Conservation (phyloP, 164 flowering plant species). For the Santalum album region DNA sequence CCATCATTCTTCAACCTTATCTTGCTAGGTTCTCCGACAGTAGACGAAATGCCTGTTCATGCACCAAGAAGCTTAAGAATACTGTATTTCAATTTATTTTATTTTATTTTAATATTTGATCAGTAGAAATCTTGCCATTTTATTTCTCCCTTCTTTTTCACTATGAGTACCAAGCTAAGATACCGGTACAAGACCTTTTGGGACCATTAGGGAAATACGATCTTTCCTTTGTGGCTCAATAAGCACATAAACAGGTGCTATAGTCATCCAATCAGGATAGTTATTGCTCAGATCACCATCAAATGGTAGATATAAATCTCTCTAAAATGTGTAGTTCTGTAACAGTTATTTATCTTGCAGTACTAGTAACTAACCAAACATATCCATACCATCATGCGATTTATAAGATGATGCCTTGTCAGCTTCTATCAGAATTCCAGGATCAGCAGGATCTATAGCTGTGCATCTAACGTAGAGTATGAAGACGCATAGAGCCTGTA, state of each 20-base stretch:
- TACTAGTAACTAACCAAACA: conserved; percentile 34
- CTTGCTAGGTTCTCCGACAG: conserved; percentile 47
- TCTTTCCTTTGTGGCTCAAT: too few relatives aligned
- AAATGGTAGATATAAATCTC: background rate
- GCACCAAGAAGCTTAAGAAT: conserved; percentile 4
- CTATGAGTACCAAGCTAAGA: too few relatives aligned
- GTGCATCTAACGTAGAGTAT: conserved; percentile 84
- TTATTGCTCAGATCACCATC: background rate
- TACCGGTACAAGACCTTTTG: too few relatives aligned
- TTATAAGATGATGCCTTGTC: conserved; percentile 32
- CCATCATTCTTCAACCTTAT: conserved; percentile 28
- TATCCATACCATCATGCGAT: conserved; percentile 29
- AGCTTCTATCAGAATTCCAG: conserved; percentile 59
- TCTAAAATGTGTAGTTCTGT: background rate
- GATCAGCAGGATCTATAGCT: conserved; percentile 93
- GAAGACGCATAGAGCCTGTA: conserved; percentile 72
- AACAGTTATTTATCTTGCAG: background rate
- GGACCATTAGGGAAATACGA: background rate
- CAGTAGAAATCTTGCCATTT: too few relatives aligned
- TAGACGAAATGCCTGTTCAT: conserved; percentile 28
- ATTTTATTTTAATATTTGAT: background rate
- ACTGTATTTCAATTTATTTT: too few relatives aligned
- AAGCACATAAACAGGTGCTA: too few relatives aligned
- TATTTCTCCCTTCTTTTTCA: too few relatives aligned
- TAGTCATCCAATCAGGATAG: background rate